Percentiles rank a stretch among this genome's conserved stretches.
Evolutionary conservation across 1,139 yeast genomes (phyloP).

Genomic region (Zygosaccharomyces pseudobailii): DNA sequence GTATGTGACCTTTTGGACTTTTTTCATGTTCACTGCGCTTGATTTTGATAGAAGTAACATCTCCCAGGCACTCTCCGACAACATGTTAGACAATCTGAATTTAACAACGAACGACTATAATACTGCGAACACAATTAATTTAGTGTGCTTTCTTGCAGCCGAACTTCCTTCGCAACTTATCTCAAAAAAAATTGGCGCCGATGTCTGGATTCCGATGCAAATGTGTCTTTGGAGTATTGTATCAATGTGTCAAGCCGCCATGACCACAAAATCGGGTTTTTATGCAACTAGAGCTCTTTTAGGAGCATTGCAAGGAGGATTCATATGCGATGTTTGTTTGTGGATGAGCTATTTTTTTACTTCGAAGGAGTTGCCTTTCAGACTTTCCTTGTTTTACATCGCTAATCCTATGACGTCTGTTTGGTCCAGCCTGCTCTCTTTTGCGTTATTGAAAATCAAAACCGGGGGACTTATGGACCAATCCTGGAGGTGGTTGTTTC

Average conservation of each 20-base stretch:
- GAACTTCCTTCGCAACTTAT: slow-evolving; percentile 54
- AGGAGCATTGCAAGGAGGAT: slow-evolving; percentile 53
- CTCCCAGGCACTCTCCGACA: slow-evolving; percentile 48
- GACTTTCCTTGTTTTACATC: slow-evolving; percentile 50
- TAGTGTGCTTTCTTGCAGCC: slow-evolving; percentile 44
- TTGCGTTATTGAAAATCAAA: slow-evolving; percentile 42
- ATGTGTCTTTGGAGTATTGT: slow-evolving; percentile 49
- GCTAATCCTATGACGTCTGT: slow-evolving; percentile 42
- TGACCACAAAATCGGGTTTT: slow-evolving; percentile 38
- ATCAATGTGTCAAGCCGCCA: slow-evolving; percentile 43
- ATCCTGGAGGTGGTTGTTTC: slow-evolving; percentile 66
- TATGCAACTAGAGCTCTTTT: slow-evolving; percentile 43
- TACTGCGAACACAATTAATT: slow-evolving; percentile 44
- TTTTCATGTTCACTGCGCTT: slow-evolving; percentile 47
- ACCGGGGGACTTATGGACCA: slow-evolving; percentile 34
- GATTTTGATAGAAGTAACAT: slow-evolving; percentile 51
- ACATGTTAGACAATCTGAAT: slow-evolving; percentile 42
- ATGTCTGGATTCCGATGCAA: slow-evolving; percentile 51
- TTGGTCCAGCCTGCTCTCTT: slow-evolving; percentile 42
- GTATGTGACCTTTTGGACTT: slow-evolving; percentile 45
- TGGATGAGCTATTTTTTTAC: slow-evolving; percentile 57
- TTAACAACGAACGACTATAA: slow-evolving; percentile 47
- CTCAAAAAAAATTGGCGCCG: slow-evolving; percentile 50
- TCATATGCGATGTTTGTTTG: slow-evolving; percentile 49
- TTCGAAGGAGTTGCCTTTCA: slow-evolving; percentile 44